These are phyloP conservation scores for Fraxinus velutina DNA, from an alignment of 305 asterid species.

Conservation along the genomic window DNA sequence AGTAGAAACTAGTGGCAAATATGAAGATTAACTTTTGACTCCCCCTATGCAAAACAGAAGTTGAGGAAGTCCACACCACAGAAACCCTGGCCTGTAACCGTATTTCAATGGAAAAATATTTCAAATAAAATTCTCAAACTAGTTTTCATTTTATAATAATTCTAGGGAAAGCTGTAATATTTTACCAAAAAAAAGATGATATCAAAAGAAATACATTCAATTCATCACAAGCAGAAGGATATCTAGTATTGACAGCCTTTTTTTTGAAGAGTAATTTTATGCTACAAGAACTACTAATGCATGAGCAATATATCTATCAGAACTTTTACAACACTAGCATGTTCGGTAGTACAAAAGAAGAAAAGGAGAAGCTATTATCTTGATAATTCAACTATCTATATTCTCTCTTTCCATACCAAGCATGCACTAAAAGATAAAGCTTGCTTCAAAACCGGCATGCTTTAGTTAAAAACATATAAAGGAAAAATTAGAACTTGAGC, in stretches of 20 bases:
- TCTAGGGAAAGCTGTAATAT: neutral
- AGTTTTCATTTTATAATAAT: neutral
- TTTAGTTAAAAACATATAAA: neutral
- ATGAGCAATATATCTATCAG: neutral
- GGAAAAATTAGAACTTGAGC: neutral
- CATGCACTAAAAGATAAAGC: neutral
- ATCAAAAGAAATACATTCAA: neutral
- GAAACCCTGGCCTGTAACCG: slow-evolving; percentile 16
- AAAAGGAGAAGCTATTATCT: neutral
- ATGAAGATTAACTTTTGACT: slow-evolving; percentile 17
- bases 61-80: slow-evolving; percentile 11
- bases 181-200: neutral
- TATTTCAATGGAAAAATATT: neutral
- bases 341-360: neutral
- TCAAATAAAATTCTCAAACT: neutral
- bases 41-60: slow-evolving; percentile 20
- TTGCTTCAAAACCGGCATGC: neutral
- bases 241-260: neutral
- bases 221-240: neutral
- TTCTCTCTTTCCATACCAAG: neutral
- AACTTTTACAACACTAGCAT: neutral
- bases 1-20: slow-evolving; percentile 24
- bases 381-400: neutral
- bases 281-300: neutral
- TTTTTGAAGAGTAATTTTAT: slow-evolving; percentile 2